These are phyloP conservation scores for Poa annua DNA, from an alignment of 176 grass and related monocot species.

Conservation along the genomic window DNA sequence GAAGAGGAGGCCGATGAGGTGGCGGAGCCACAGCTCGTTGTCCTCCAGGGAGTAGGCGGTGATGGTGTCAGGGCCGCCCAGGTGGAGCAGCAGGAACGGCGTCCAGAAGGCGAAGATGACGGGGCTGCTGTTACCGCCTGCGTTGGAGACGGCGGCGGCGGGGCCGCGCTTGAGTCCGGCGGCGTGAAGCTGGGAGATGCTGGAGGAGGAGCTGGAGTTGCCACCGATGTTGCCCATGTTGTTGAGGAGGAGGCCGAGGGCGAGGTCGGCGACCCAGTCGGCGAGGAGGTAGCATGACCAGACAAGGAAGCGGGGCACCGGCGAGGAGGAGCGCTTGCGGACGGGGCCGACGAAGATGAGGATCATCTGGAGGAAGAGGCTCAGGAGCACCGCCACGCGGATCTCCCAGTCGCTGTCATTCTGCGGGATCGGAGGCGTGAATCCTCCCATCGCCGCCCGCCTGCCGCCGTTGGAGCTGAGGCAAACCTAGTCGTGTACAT, in stretches of 20 bases:
- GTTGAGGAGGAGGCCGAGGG: constrained; percentile 58
- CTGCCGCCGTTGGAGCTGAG: neutral
- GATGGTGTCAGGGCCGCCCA: constrained; percentile 73
- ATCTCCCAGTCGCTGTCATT: constrained; percentile 49
- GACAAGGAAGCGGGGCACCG: neutral
- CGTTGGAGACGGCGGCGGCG: neutral
- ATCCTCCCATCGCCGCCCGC: constrained; percentile 28
- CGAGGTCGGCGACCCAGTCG: constrained; percentile 66
- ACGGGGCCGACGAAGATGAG: constrained; percentile 51
- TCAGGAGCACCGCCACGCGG: constrained; percentile 36
- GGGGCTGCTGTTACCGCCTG: constrained; percentile 14
- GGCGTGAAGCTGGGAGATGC: constrained; percentile 4
- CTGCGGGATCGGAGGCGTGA: constrained; percentile 54
- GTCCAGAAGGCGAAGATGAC: constrained; percentile 62
- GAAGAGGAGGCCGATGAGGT: constrained; percentile 59
- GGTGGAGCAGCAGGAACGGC: constrained; percentile 76
- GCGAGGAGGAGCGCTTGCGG: constrained; percentile 41
- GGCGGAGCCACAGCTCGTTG: constrained; percentile 60
- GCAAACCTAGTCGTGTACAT: neutral
- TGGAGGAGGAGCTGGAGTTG: neutral
- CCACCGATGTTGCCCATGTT: constrained; percentile 56
- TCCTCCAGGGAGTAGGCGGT: constrained; percentile 64
- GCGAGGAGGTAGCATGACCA: constrained; percentile 60
- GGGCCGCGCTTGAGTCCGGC: constrained; percentile 40
- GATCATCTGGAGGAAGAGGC: constrained; percentile 37